Evolutionary conservation across 345 rosid species (phyloP).

Genomic region (Erucastrum elatum): DNA sequence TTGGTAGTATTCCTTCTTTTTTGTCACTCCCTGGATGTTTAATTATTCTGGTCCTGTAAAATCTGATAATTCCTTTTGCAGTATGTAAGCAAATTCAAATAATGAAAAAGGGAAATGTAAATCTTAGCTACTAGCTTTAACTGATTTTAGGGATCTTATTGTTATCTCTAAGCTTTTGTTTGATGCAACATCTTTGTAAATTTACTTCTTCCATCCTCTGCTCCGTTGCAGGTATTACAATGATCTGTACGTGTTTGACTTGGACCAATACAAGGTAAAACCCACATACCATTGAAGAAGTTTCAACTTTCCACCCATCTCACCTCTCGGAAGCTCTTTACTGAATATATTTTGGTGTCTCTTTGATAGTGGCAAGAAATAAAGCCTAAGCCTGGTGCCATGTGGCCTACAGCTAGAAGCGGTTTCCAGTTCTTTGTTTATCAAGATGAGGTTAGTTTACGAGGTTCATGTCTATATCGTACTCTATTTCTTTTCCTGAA

Average conservation of each 20-base stretch:
- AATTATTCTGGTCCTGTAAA: neutral
- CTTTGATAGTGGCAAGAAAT: conserved; percentile 92
- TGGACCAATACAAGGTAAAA: conserved; percentile 87
- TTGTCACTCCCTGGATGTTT: neutral
- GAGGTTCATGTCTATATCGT: conserved; percentile 18
- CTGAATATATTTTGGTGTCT: conserved; percentile 28
- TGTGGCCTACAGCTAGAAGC: conserved; percentile 96
- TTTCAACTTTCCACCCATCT: neutral
- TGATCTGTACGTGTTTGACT: conserved; percentile 81
- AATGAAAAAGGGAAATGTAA: neutral
- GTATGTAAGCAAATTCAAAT: neutral
- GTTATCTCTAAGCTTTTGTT: neutral
- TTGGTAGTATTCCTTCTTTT: neutral
- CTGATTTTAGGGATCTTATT: neutral
- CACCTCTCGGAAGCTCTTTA: neutral
- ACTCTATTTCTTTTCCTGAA: neutral
- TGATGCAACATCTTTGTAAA: neutral
- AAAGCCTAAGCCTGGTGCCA: conserved; percentile 83
- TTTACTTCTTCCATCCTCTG: neutral
- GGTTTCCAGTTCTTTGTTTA: conserved; percentile 88
- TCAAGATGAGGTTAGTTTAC: conserved; percentile 75
- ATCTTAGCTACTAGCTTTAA: neutral
- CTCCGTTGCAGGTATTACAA: conserved; percentile 58
- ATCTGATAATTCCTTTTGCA: neutral
- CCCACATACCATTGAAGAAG: conserved; percentile 4